Evolutionary conservation across 2,329 filamentous ascomycete species (phyloP).

Genomic region (Pyrenochaeta sp.): DNA sequence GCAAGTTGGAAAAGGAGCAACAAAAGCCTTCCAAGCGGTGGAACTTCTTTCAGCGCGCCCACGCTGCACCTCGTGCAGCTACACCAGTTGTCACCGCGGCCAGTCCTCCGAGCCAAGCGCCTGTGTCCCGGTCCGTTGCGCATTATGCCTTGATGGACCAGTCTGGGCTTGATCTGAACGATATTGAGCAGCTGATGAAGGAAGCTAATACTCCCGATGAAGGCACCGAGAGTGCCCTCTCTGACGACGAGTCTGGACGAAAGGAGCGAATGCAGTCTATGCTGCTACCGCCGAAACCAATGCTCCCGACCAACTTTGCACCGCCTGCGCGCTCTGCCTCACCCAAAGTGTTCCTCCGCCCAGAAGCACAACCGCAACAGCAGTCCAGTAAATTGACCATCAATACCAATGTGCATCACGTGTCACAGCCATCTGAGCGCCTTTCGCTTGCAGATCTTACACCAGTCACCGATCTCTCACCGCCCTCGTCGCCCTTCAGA

Average conservation of each 20-base stretch:
- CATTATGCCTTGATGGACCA: constrained; percentile 68
- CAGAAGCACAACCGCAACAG: constrained; percentile 25
- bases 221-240: constrained; percentile 25
- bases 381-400: constrained; percentile 26
- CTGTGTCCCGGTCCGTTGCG: constrained; percentile 56
- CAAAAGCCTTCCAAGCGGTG: constrained; percentile 58
- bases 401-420: constrained; percentile 27
- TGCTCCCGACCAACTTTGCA: constrained; percentile 39
- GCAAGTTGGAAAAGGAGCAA: constrained; percentile 34
- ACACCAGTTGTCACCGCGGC: constrained; percentile 46
- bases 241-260: constrained; percentile 30
- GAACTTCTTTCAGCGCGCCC: constrained; percentile 67
- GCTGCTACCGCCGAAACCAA: constrained; percentile 47
- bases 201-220: constrained; percentile 49
- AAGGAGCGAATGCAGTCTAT: constrained; percentile 49
- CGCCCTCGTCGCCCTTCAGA: constrained; percentile 37
- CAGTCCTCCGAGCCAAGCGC: constrained; percentile 45
- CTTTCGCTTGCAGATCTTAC: constrained; percentile 38
- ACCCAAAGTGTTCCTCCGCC: constrained; percentile 46
- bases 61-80: constrained; percentile 50
- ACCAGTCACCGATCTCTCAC: constrained; percentile 46
- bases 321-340: constrained; percentile 43
- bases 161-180: constrained; percentile 53
- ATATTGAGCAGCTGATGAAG: constrained; percentile 58
- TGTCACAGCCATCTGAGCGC: constrained; percentile 13